phyloP scores from a whole-genome alignment of 257 asterid species.

The Solanum sitiens region DNA sequence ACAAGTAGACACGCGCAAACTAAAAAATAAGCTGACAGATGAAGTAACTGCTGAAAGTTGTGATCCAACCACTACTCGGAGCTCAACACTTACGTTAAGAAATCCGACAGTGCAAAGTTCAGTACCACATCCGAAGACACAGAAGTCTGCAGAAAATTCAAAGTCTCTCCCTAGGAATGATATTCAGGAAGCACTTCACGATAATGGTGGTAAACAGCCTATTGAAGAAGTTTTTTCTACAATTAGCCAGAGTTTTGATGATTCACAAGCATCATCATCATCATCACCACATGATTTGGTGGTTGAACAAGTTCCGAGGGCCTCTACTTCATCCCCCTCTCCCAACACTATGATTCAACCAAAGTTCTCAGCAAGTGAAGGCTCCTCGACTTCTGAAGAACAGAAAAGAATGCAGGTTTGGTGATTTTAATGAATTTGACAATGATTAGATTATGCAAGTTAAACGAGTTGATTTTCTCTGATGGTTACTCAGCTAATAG shows the following conservation, averaged over 20 bases:
- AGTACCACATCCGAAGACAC: background rate
- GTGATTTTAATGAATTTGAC: background rate
- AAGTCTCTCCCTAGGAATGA: background rate
- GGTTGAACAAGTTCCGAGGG: slow-evolving; percentile 15
- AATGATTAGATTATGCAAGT: background rate
- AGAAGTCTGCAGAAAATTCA: background rate
- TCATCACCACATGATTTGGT: background rate
- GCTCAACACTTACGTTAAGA: background rate
- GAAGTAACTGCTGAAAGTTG: background rate
- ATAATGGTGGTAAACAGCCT: background rate
- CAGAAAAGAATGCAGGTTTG: background rate
- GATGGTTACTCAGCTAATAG: background rate
- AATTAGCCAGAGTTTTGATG: background rate
- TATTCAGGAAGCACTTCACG: slow-evolving; percentile 2
- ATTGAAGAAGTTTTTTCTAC: background rate
- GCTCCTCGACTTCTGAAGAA: slow-evolving; percentile 19
- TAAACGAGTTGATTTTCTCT: background rate
- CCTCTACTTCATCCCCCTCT: slow-evolving; percentile 19
- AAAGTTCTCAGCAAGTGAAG: slow-evolving; percentile 24
- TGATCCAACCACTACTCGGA: background rate
- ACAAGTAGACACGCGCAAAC: background rate
- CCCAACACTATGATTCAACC: slow-evolving; percentile 52
- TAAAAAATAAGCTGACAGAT: background rate
- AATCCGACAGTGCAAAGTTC: background rate
- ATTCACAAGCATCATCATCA: background rate